Evolutionary conservation across 495 filamentous ascomycete genomes (phyloP), one percentile per base, ranked within the genome.

Genomic region (Tuber borchii): DNA sequence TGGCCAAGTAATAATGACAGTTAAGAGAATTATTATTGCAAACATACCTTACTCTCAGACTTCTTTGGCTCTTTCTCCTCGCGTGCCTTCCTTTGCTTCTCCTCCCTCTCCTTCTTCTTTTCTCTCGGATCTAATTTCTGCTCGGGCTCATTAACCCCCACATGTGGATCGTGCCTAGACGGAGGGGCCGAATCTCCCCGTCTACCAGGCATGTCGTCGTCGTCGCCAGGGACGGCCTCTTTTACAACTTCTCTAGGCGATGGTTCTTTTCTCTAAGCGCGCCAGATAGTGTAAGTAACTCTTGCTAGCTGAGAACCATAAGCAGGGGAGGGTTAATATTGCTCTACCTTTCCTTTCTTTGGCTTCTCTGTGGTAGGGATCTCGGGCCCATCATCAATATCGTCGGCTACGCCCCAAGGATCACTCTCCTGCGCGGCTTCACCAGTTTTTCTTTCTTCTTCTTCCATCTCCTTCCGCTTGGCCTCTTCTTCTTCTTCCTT

Each of bases 381-480:
- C 56, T 65, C 26, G 14, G 19, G 34, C 26, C 26, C 77, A 7
- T 70, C 72, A 9, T 61, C 68, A 26, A 65, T 46, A 8, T 43
- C 17, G 0, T 56, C 70, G 26, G 56, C 77, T 37, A 10, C 37
- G 12, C 65, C 78, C 77, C 76, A 73, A 68, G 70, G 2, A 37
- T 69, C 68, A 16, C 0, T 7, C 22, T 31, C 71, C 2, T 43
- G 26, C 12, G 72, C 73, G 48, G 48, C 46, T 34, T 79, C 76
- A 26, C 73, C 77, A n/a, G 78, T 70, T 75, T 46, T 26, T 31
- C 73, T 46, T 10, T 70, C 61, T 61, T 79, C 78, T 10, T 79
- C 78, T 43, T 75, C 76, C 37, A 72, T 26, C 51, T 65, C 70
- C 31, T 76, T 76, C 51, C 39, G 69, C 37, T 70, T 74, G n/a